A percentile compares a stretch with the other conserved stretches of the same genome.
Evolutionary conservation across 805 yeast genomes (phyloP).

Genomic region (Metschnikowia anglica): DNA sequence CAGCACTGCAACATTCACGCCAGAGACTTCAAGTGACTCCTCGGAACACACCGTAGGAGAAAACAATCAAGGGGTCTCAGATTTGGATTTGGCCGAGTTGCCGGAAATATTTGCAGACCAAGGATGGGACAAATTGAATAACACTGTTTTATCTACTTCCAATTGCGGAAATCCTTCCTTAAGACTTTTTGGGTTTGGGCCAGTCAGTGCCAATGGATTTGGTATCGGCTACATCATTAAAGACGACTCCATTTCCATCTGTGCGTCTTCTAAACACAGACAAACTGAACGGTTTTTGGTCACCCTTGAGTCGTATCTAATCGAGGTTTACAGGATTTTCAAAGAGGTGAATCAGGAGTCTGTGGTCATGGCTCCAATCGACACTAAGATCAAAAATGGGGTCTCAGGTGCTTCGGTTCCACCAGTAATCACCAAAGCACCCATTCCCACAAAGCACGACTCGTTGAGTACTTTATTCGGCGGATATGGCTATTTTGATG

Average conservation of each 20-base stretch:
- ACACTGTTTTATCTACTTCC: slow-evolving; percentile 60
- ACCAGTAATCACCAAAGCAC: slow-evolving; percentile 12
- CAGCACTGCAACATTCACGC: slow-evolving; percentile 8
- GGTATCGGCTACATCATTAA: slow-evolving; percentile 57
- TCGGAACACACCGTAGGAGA: slow-evolving; percentile 35
- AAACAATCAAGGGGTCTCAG: slow-evolving; percentile 17
- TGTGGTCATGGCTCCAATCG: slow-evolving; percentile 25
- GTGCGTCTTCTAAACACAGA: slow-evolving; percentile 60
- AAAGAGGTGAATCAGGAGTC: slow-evolving; percentile 24
- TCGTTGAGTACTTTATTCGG: slow-evolving; percentile 44
- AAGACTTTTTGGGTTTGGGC: slow-evolving; percentile 59
- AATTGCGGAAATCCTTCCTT: slow-evolving; percentile 64
- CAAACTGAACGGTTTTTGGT: slow-evolving; percentile 56
- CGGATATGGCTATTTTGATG: slow-evolving; percentile 61
- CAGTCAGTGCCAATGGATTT: slow-evolving; percentile 57
- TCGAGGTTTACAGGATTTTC: slow-evolving; percentile 42
- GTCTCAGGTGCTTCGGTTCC: slow-evolving; percentile 1
- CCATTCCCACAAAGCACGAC: slow-evolving; percentile 12
- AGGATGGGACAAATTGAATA: slow-evolving; percentile 86
- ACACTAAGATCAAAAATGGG: slow-evolving; percentile 24
- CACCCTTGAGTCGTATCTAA: slow-evolving; percentile 50
- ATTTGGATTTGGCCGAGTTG: slow-evolving; percentile 33
- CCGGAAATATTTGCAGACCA: slow-evolving; percentile 80
- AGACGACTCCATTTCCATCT: slow-evolving; percentile 51
- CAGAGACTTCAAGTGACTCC: slow-evolving; percentile 19